Conservation (phyloP, 140 eudicot species). For the Senecio squalidus region DNA sequence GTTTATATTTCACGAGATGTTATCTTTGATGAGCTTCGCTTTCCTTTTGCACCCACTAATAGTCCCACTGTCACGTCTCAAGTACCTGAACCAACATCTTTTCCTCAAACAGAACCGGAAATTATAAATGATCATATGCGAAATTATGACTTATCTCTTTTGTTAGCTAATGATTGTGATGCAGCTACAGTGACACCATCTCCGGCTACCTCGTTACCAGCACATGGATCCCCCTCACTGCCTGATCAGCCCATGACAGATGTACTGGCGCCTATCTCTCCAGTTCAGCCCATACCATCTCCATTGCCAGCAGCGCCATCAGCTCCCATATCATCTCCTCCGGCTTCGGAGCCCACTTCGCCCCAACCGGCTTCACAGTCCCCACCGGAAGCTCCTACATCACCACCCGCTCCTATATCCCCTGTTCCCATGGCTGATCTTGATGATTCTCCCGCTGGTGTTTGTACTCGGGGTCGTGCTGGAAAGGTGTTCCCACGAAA, state of each 20-base stretch:
- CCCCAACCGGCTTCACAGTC: neutral
- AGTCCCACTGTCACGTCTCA: neutral
- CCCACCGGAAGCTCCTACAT: neutral
- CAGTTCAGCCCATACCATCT: conserved; percentile 1
- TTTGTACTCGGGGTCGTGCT: neutral
- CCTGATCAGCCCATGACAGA: neutral
- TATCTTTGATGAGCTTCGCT: neutral
- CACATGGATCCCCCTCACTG: neutral
- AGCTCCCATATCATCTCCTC: neutral
- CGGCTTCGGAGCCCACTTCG: neutral
- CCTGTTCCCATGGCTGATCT: neutral
- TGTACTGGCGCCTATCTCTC: neutral
- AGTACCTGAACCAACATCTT: neutral
- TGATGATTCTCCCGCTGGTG: neutral
- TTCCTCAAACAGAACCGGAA: neutral
- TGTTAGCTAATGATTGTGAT: neutral
- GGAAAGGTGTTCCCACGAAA: neutral
- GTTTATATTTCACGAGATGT: neutral
- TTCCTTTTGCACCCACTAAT: neutral
- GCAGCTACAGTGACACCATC: neutral
- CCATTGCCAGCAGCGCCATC: conserved; percentile 1
- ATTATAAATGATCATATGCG: conserved; percentile 1
- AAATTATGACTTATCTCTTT: neutral
- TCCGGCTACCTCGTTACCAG: neutral
- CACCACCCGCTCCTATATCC: neutral